These are phyloP conservation scores for Limnomonas spitsbergensis DNA, from an alignment of 139 green algal species.

Conservation along the genomic window DNA sequence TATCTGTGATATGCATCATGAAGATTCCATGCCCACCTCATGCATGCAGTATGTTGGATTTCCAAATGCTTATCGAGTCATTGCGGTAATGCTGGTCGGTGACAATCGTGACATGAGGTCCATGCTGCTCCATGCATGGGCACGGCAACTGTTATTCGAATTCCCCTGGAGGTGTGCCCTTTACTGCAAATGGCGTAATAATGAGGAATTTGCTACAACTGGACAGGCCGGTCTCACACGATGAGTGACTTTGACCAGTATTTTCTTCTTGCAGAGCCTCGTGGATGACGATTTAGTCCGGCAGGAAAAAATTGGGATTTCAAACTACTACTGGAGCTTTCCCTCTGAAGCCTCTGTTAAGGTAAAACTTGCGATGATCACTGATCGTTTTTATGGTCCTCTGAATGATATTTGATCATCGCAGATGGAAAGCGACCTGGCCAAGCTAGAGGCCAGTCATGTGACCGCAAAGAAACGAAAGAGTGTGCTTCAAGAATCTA, in stretches of 20 bases:
- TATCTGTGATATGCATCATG: background rate
- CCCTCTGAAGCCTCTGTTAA: constrained; percentile 64
- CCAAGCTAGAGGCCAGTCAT: background rate
- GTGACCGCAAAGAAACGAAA: background rate
- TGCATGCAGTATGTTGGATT: no score
- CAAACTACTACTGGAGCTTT: constrained; percentile 83
- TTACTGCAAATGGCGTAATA: no score
- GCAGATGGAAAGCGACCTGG: constrained; percentile 15
- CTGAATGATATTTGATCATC: background rate
- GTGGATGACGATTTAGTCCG: constrained; percentile 79
- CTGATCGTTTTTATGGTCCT: no score
- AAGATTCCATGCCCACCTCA: background rate
- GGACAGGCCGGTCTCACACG: no score
- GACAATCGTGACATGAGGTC: no score
- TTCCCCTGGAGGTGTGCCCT: no score
- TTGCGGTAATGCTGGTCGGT: no score
- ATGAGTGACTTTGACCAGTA: no score
- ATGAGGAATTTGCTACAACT: no score
- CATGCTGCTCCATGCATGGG: no score
- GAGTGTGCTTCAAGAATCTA: background rate
- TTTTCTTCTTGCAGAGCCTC: constrained; percentile 46
- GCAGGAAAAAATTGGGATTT: constrained; percentile 74
- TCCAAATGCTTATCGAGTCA: no score
- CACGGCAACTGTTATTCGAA: no score
- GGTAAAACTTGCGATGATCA: constrained; percentile 32